These are phyloP conservation scores for Linderniella brevidens DNA, from an alignment of 257 asterid species.

Conservation along the genomic window DNA sequence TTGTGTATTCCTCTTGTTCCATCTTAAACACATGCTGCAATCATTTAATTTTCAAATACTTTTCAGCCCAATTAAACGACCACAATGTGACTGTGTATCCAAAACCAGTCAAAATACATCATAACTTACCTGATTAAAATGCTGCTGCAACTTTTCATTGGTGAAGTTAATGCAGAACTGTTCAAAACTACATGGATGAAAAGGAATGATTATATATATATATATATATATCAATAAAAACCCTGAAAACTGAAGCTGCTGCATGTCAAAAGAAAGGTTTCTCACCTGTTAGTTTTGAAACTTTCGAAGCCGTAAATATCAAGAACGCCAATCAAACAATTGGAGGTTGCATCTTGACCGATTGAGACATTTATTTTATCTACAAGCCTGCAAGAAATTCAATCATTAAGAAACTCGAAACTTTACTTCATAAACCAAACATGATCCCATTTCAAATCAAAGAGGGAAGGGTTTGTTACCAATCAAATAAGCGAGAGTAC, in stretches of 20 bases:
- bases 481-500: slow-evolving; percentile 89
- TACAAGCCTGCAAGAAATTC: slow-evolving; percentile 57
- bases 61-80: too few species aligned
- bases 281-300: slow-evolving; percentile 73
- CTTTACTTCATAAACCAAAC: background rate
- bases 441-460: background rate
- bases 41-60: too few species aligned
- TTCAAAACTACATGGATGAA: slow-evolving; percentile 51
- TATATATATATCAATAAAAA: too few species aligned
- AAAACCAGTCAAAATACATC: slow-evolving; percentile 10
- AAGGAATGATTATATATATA: slow-evolving; percentile 1
- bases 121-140: slow-evolving; percentile 76
- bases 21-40: slow-evolving; percentile 95
- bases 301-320: slow-evolving; percentile 98
- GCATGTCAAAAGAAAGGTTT: too few species aligned
- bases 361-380: slow-evolving; percentile 79
- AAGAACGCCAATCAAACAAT: slow-evolving; percentile 82
- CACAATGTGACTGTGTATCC: slow-evolving; percentile 2
- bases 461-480: slow-evolving; percentile 21
- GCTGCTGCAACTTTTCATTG: slow-evolving; percentile 97
- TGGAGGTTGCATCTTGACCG: slow-evolving; percentile 83
- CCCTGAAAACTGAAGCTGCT: too few species aligned
- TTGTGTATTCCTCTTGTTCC: slow-evolving; percentile 97
- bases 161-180: slow-evolving; percentile 93
- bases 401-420: slow-evolving; percentile 9